Evolutionary conservation across 2,329 filamentous ascomycete genomes (phyloP).

Genomic region (Pyrenophora teres): DNA sequence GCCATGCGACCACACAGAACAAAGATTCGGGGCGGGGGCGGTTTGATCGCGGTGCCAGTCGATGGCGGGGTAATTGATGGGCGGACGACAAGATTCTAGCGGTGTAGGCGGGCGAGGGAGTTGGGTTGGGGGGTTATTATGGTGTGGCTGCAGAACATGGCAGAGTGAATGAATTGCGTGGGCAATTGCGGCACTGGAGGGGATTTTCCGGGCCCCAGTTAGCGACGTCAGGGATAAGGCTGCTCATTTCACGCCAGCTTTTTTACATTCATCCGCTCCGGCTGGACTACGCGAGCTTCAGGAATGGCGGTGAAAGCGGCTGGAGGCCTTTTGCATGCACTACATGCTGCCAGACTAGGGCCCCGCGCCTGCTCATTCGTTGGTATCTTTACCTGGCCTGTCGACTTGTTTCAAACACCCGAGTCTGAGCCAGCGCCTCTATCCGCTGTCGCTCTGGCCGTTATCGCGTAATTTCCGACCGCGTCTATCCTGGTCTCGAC

Average conservation of each 20-base stretch:
- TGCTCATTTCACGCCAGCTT: constrained; percentile 24
- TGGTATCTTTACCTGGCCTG: background rate
- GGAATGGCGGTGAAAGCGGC: constrained; percentile 17
- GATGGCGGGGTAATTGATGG: constrained; percentile 4
- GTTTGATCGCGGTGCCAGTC: background rate
- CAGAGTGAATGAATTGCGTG: constrained; percentile 30
- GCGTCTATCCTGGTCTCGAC: background rate
- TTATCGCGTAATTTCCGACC: constrained; percentile 3
- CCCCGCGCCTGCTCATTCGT: constrained; percentile 5
- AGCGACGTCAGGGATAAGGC: constrained; percentile 22
- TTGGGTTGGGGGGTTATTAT: too few relatives aligned
- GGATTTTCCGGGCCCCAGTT: constrained; percentile 34
- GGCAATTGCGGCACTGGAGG: constrained; percentile 18
- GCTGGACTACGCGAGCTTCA: constrained; percentile 1
- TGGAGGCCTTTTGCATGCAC: constrained; percentile 6
- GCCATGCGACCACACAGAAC: constrained; percentile 40
- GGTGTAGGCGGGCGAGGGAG: constrained; percentile 3
- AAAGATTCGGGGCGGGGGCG: constrained; percentile 6
- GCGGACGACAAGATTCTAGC: background rate
- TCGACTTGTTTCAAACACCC: constrained; percentile 9
- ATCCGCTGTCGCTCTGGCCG: constrained; percentile 6
- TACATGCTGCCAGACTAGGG: background rate
- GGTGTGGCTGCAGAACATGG: constrained; percentile 19
- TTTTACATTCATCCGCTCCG: constrained; percentile 15
- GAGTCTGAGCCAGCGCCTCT: constrained; percentile 2